Base-by-base conservation (phyloP, 139 green algal genomes). In the Chlamydomonas urium region DNA sequence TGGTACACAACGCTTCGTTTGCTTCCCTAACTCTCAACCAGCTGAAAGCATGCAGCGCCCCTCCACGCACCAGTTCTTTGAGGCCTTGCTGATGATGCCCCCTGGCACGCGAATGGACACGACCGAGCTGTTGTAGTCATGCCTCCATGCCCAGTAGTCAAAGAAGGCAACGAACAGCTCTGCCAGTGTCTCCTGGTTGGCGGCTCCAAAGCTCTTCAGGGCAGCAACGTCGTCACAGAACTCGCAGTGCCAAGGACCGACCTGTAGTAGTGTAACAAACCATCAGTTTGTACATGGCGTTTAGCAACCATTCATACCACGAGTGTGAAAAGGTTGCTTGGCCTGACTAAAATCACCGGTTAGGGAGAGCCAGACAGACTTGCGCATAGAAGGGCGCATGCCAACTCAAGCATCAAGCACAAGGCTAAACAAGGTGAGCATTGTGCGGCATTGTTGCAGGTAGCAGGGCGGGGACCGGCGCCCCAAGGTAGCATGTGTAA, bases 121-220 rank as follows among this genome's bases (percentile, higher is more conserved):
- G 35, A 98, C 93, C 10, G 60, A 61, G 35, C 77, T 73, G 38
- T 81, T 86, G 86, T 94, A 98, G 83, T 98, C 89, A 77, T 97
- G 92, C 17, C 83, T 74, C 76, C 83, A 93, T 4, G 88, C 92
- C 92, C 92, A 98, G 78, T 97, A 96, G 75, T 93, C 84, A 67
- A 98, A 98, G 78, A 98, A 98, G 19, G 75, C 73, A 32, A 77
- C 84, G 36, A 97, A 74, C 68, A 78, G 71, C 35, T 95, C 77
- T 2, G 75, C 92, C 56, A 97, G 67, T 4, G 73, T 81, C 84
- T 97, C 87, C 17, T 29, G 86, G 81, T 97, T 97, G 61, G 34
- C 73, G 24, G 36, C 19, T 2, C 93, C 93, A 85, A 92, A 97
- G 62, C 66, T 79, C 3, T 60, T 37, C 34, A 97, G 73, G 0